These are phyloP conservation scores for Rhizophora apiculata DNA, from an alignment of 345 rosid species.

Conservation along the genomic window DNA sequence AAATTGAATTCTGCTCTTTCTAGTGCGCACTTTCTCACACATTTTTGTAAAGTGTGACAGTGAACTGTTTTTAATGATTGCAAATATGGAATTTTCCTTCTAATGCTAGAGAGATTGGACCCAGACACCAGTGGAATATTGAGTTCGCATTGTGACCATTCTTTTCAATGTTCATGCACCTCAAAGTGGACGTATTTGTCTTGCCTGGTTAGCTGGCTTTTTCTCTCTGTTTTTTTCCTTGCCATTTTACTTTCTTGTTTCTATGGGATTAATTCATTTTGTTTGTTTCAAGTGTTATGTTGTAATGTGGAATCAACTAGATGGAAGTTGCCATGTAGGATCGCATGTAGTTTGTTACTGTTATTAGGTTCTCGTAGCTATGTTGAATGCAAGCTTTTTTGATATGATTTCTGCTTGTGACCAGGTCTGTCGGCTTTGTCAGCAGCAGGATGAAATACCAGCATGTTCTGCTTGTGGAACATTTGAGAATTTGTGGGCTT, in stretches of 20 bases:
- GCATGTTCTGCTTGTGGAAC: conserved; percentile 81
- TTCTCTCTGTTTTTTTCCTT: conserved; percentile 8
- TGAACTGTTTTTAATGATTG: neutral
- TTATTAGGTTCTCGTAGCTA: neutral
- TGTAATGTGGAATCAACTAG: neutral
- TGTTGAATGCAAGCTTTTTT: neutral
- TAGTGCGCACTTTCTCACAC: no score
- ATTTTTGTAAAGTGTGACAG: neutral
- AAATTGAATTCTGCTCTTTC: no score
- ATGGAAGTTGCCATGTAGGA: no score
- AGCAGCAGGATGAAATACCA: conserved; percentile 77
- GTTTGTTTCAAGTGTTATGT: neutral
- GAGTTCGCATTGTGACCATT: conserved; percentile 87
- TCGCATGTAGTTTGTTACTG: neutral
- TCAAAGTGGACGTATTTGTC: conserved; percentile 92
- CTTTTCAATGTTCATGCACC: conserved; percentile 89
- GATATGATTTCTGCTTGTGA: conserved; percentile 1
- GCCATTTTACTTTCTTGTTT: neutral
- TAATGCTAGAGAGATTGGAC: conserved; percentile 73
- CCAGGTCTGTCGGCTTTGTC: conserved; percentile 87
- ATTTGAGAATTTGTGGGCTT: conserved; percentile 79
- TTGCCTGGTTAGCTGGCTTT: conserved; percentile 61
- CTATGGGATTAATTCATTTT: neutral
- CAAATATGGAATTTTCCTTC: conserved; percentile 1
- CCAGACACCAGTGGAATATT: conserved; percentile 87